Base-by-base conservation (phyloP, 2,329 filamentous ascomycete species). In the Pseudovirgaria hyperparasitica region DNA sequence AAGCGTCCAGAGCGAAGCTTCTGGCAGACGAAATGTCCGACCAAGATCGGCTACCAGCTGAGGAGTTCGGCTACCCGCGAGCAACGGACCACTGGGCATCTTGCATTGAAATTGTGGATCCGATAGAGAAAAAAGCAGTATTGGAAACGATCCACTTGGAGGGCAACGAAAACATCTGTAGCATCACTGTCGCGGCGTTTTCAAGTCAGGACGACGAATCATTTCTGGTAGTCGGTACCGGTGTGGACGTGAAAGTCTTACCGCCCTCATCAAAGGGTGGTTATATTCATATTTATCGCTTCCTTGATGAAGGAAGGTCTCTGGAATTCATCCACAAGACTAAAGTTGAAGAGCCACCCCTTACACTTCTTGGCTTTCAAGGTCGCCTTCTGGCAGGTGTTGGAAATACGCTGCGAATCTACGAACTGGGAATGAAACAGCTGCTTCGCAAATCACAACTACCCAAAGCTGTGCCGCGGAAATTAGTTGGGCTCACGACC, bases 321-420 rank as follows among this genome's bases (percentile, higher is more conserved):
- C 68, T 98, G 10, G 82, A 94, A 45, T 90, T 96, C 32, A 86
- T 94, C 36, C 90, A 98, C 58, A 94, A 94, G 55, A 98, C 92
- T 1, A 84, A 85, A 44, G 70, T 94, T 5, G 82, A 92, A 39
- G 76, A 85, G 37, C 86, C 87, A 2, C 84, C 92, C 2, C 73
- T 84, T 43, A 87, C 90, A n/a, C 65, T 98, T 10, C 63, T 90
- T n/a, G 67, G 74, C 3, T 99, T 98, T 62, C 87, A 96, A 52
- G 92, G 92, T 16, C 79, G 81, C 38, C 64, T 98, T 1, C 60
- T 92, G 3, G 79, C 79, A n/a, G 90, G 86, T 23, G 68, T 94
- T 25, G 87, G 86, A 29, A 75, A 77, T 40, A 74, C 79, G 18
- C 58, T 99, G 14, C 72, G 82, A 28, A 70, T 94, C 24, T 98